These are phyloP conservation scores for Strigomonas galati DNA, from an alignment of 208 protist species.

Conservation along the genomic window DNA sequence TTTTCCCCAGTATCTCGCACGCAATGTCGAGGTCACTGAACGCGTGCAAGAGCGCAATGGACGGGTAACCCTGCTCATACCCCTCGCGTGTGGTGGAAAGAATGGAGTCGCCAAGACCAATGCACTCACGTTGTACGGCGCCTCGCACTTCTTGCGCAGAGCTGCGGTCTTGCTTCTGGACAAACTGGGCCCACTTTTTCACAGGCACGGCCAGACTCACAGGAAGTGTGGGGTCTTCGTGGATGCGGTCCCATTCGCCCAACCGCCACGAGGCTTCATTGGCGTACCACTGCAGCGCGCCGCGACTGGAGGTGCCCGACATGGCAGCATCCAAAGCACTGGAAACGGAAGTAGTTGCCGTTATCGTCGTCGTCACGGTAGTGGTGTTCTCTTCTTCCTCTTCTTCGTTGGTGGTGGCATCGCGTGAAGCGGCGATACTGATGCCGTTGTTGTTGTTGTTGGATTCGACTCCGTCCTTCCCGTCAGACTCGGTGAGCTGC, in stretches of 20 bases:
- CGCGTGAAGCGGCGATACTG: too few species aligned
- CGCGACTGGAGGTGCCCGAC: background rate
- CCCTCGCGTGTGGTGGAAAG: constrained; percentile 54
- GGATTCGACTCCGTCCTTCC: background rate
- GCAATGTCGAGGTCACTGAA: constrained; percentile 73
- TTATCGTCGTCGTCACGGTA: background rate
- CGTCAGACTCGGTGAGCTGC: background rate
- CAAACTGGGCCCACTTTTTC: constrained; percentile 3
- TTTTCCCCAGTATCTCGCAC: constrained; percentile 27
- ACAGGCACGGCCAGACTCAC: constrained; percentile 44
- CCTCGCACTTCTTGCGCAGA: constrained; percentile 18
- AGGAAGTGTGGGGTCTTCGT: constrained; percentile 21
- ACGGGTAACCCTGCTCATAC: constrained; percentile 65
- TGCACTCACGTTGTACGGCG: constrained; percentile 11
- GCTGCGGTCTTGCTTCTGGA: background rate
- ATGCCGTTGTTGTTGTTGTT: too few species aligned
- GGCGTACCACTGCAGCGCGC: constrained; percentile 65
- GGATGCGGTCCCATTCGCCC: constrained; percentile 69
- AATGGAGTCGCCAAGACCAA: background rate
- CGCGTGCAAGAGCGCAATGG: constrained; percentile 69
- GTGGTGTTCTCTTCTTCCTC: background rate
- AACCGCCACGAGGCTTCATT: constrained; percentile 87
- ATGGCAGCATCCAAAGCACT: background rate
- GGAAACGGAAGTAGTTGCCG: background rate
- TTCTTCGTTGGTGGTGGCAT: background rate